These are phyloP conservation scores for Leccinum cinnamomeum DNA, from an alignment of 1,284 basidiomycete species.

Conservation along the genomic window DNA sequence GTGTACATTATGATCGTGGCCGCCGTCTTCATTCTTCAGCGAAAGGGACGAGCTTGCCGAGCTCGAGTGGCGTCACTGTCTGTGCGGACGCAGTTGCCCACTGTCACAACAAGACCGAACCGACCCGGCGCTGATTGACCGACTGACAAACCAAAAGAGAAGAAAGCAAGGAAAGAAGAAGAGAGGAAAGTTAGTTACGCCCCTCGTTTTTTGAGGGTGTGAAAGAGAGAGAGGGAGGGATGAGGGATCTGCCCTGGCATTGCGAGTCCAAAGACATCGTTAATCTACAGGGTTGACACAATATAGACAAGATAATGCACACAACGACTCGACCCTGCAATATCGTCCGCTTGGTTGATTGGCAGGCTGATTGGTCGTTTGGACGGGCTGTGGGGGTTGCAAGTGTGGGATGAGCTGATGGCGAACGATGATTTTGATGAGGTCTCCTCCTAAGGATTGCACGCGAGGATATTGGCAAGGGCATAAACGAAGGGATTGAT, in stretches of 20 bases:
- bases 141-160: neutral
- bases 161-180: neutral
- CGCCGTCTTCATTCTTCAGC: neutral
- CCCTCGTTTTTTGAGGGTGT: neutral
- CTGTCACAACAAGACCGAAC: neutral
- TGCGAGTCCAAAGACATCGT: neutral
- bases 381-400: neutral
- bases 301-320: neutral
- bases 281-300: neutral
- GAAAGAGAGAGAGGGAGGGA: neutral
- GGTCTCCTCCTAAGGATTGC: neutral
- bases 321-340: neutral
- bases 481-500: neutral
- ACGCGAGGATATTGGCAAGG: neutral
- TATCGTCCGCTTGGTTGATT: neutral
- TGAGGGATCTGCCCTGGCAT: neutral
- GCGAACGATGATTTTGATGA: neutral
- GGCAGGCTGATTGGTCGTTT: neutral
- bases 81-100: neutral
- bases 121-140: neutral
- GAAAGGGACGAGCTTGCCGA: neutral
- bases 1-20: neutral
- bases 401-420: neutral
- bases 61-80: neutral
- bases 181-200: neutral